These are phyloP conservation scores for Didymellaceae sp. DNA, from an alignment of 2,329 filamentous ascomycete genomes.

Conservation along the genomic window DNA sequence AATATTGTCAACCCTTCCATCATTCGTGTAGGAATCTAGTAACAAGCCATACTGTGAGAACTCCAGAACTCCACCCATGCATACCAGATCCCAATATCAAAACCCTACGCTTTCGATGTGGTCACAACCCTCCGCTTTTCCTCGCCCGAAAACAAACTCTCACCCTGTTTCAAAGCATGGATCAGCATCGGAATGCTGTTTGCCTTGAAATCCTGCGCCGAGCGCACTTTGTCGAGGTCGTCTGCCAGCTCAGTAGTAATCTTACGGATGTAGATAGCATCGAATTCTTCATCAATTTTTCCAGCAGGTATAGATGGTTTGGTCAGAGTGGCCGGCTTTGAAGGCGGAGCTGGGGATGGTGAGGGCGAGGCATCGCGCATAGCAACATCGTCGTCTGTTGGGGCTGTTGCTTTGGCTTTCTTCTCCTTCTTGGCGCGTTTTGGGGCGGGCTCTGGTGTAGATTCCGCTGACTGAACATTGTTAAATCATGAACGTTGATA, in stretches of 20 bases:
- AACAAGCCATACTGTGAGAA: too few relatives aligned
- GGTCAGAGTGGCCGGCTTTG: neutral
- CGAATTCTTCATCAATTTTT: slow-evolving; percentile 55
- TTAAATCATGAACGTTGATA: neutral
- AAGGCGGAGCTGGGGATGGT: slow-evolving; percentile 1
- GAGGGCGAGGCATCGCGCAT: slow-evolving; percentile 29
- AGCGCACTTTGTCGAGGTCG: slow-evolving; percentile 73
- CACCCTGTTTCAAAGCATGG: slow-evolving; percentile 71
- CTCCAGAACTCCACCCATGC: slow-evolving; percentile 26
- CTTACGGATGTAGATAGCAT: slow-evolving; percentile 72
- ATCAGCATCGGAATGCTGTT: slow-evolving; percentile 69
- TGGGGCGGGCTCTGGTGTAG: slow-evolving; percentile 11
- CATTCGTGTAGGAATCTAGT: too few relatives aligned
- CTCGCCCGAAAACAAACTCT: slow-evolving; percentile 64
- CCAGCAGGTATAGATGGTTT: slow-evolving; percentile 8
- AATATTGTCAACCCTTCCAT: too few relatives aligned
- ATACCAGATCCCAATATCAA: neutral
- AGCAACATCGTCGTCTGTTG: slow-evolving; percentile 20
- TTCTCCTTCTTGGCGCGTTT: slow-evolving; percentile 20
- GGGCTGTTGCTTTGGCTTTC: slow-evolving; percentile 17
- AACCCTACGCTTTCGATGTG: slow-evolving; percentile 20
- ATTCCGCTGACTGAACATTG: neutral
- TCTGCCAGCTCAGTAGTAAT: slow-evolving; percentile 74
- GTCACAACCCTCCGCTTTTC: slow-evolving; percentile 55
- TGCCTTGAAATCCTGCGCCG: slow-evolving; percentile 72